Evolutionary conservation across 768 basidiomycete species (phyloP), one percentile per base, ranked within the genome.

Genomic region (Lactifluus piperatus): DNA sequence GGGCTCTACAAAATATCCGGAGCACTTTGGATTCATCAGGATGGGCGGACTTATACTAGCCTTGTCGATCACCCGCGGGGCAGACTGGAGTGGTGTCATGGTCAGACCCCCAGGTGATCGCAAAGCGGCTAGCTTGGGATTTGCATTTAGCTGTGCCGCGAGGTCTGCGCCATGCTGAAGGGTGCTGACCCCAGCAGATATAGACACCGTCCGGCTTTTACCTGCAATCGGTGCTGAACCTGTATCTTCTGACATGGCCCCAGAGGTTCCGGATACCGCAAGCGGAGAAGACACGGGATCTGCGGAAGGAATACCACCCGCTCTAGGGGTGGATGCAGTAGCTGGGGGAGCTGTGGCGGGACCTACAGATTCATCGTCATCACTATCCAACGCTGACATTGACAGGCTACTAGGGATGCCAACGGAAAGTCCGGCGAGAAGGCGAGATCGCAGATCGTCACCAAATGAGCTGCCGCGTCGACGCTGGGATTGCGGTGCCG

Each of bases 1-100:
- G 34, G 94, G 93, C 70, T 98, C 95, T 46, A 97, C 83, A 68
- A 97, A 98, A 71, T 99, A 99, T 8, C 94, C 94, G 1, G 94
- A 95, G 71, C 97, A 98, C 66, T 86, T 85, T 14, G 86, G 76
- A 67, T 94, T 91, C 36, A 78, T 72, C 48, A 94, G 70, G 37
- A 89, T 86, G 3, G 88, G 87, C 2, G 81, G 77, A 56, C 83
- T 84, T 47, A 67, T 51, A 11, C 20, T 41, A 47, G 56, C 55
- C 57, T 60, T 65, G 63, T 67, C 60, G 41, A 57, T 26, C 44
- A 36, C 47, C 27, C 60, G 52, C 5, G 44, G 14, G 13, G 32
- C 18, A 6, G 47, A 29, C 16, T 51, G 24, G 16, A 69, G 49
- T 22, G 68, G 67, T 13, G 69, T 64, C 69, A 71, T 70, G 26